phyloP scores from a whole-genome alignment of 2,329 filamentous ascomycete species.

The Stagonosporopsis cucurbitacearum region DNA sequence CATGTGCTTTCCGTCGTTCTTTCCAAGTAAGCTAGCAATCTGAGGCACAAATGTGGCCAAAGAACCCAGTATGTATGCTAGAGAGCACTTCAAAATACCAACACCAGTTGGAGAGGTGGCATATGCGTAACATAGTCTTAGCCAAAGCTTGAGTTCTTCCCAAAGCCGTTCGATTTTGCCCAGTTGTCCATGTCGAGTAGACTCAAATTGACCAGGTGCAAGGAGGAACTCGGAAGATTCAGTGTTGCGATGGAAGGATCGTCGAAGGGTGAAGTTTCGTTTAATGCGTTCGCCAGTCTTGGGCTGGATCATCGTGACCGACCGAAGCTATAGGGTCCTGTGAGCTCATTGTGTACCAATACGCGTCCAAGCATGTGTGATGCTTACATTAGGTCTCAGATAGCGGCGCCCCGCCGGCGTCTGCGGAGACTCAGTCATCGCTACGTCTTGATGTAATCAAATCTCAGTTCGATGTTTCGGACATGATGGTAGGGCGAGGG shows the following conservation, averaged over 20 bases:
- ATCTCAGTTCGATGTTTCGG: slow-evolving; percentile 10
- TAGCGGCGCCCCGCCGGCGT: slow-evolving; percentile 45
- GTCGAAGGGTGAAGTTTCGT: slow-evolving; percentile 77
- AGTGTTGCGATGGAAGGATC: slow-evolving; percentile 51
- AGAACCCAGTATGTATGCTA: slow-evolving; percentile 87
- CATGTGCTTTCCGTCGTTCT: slow-evolving; percentile 90
- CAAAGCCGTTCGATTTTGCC: slow-evolving; percentile 44
- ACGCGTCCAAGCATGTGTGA: slow-evolving; percentile 6
- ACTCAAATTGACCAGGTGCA: slow-evolving; percentile 37
- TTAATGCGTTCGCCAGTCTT: slow-evolving; percentile 83
- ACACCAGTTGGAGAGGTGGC: slow-evolving; percentile 74
- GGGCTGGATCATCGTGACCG: slow-evolving; percentile 87
- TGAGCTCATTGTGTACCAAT: slow-evolving; percentile 23
- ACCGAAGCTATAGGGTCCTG: slow-evolving; percentile 65
- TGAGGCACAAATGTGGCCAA: slow-evolving; percentile 82
- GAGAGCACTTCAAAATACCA: slow-evolving; percentile 85
- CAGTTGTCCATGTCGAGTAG: slow-evolving; percentile 39
- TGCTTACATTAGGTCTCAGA: slow-evolving; percentile 46
- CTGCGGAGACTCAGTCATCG: slow-evolving; percentile 42
- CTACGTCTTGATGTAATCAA: slow-evolving; percentile 3
- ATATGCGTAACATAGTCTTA: slow-evolving; percentile 62
- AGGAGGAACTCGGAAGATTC: slow-evolving; percentile 51
- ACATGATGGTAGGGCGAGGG: slow-evolving; percentile 15
- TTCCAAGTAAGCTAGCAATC: slow-evolving; percentile 75
- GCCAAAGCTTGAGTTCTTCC: slow-evolving; percentile 41